These are phyloP conservation scores for Fraxinus dipetala DNA, from an alignment of 305 asterid genomes.

Conservation along the genomic window DNA sequence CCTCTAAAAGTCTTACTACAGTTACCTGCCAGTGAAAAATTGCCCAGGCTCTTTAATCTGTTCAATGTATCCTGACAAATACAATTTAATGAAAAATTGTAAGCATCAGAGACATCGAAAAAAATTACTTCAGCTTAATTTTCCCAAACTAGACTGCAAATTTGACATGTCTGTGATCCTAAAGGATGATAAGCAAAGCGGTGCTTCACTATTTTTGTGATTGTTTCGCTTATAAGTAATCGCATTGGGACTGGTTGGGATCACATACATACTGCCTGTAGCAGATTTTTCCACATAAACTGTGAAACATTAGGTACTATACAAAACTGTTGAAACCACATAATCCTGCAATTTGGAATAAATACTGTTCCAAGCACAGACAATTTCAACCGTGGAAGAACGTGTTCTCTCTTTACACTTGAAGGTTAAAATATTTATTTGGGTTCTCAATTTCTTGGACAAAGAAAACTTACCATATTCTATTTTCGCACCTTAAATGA, in stretches of 20 bases:
- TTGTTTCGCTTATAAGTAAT: background rate
- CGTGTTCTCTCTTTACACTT: background rate
- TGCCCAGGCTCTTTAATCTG: conserved; percentile 62
- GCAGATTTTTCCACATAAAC: background rate
- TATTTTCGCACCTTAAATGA: background rate
- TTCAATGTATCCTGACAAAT: conserved; percentile 49
- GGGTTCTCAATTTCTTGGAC: background rate
- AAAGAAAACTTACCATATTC: background rate
- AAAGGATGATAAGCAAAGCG: background rate
- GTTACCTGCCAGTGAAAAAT: conserved; percentile 84
- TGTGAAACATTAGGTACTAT: background rate
- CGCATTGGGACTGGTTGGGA: background rate
- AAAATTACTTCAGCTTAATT: background rate
- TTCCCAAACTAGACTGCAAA: background rate
- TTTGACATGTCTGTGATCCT: background rate
- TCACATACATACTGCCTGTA: background rate
- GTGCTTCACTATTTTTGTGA: background rate
- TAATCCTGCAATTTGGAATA: background rate
- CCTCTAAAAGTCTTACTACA: background rate
- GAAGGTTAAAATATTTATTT: background rate
- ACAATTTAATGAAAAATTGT: conserved; percentile 2
- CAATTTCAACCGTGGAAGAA: background rate
- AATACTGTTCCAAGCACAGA: background rate
- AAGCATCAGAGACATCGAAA: background rate
- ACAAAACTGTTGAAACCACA: background rate